A percentile compares a stretch with the other conserved stretches of the same genome.
Evolutionary conservation across 306 rosid genomes (phyloP).

Genomic region (Dicorynia guianensis): DNA sequence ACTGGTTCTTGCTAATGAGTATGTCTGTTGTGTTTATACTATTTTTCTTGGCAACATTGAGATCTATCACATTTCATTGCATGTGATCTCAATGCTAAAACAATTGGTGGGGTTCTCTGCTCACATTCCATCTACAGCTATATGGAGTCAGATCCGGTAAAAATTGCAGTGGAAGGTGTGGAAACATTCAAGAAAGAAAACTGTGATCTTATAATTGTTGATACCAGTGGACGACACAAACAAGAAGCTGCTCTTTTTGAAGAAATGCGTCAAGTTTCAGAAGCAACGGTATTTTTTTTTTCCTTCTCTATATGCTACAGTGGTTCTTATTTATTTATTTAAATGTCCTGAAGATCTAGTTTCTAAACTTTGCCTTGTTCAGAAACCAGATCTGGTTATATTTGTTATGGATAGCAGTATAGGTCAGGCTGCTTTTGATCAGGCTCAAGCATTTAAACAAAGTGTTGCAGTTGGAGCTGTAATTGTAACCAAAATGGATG

Average conservation of each 20-base stretch:
- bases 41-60: neutral
- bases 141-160: constrained; percentile 63
- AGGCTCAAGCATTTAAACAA: constrained; percentile 65
- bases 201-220: constrained; percentile 68
- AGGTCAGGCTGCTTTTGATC: constrained; percentile 75
- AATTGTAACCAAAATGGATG: constrained; percentile 68
- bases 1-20: neutral
- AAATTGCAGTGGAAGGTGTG: constrained; percentile 67
- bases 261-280: constrained; percentile 74
- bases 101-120: constrained; percentile 23
- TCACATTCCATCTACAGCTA: constrained; percentile 42
- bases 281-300: constrained; percentile 58
- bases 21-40: neutral
- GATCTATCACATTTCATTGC: neutral
- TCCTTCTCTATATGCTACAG: neutral
- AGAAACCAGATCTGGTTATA: constrained; percentile 66
- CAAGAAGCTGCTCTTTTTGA: constrained; percentile 74
- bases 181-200: constrained; percentile 65
- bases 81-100: neutral
- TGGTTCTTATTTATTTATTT: neutral
- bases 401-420: constrained; percentile 74
- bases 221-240: constrained; percentile 71
- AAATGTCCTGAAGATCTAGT: neutral
- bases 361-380: constrained; percentile 38
- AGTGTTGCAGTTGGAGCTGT: constrained; percentile 71